Conservation (phyloP, 306 rosid species). For the Quercus robur region DNA sequence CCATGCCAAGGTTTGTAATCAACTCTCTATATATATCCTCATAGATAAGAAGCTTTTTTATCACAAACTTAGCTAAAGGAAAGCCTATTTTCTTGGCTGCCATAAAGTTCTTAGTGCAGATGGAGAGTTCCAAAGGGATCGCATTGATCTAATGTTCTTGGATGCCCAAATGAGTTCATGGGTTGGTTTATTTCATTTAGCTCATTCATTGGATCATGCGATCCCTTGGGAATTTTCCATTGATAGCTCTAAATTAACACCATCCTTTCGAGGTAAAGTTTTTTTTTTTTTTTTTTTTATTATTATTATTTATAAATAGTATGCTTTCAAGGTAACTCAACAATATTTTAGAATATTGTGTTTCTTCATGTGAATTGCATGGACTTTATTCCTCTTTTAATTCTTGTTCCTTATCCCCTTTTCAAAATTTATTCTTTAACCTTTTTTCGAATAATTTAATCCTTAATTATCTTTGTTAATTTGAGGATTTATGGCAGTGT, state of each 20-base stretch:
- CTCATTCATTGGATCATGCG: slow-evolving; percentile 57
- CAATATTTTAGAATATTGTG: too few species aligned
- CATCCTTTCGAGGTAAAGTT: slow-evolving; percentile 3
- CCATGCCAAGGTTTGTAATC: slow-evolving; percentile 26
- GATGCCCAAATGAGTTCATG: neutral
- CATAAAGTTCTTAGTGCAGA: slow-evolving; percentile 37
- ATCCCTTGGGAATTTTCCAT: slow-evolving; percentile 73
- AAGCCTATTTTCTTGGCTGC: neutral
- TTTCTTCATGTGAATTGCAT: too few species aligned
- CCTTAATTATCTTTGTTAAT: too few species aligned
- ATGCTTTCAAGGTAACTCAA: too few species aligned
- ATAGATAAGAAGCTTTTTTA: neutral
- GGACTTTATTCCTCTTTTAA: too few species aligned
- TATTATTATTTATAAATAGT: neutral
- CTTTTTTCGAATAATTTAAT: too few species aligned
- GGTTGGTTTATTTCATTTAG: neutral
- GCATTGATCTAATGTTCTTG: slow-evolving; percentile 62
- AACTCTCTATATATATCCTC: slow-evolving; percentile 5
- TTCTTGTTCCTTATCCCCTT: too few species aligned
- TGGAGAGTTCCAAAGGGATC: slow-evolving; percentile 93
- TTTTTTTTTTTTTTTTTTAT: too few species aligned
- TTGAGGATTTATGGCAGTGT: too few species aligned
- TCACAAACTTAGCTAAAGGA: neutral
- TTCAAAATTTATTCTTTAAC: too few species aligned
- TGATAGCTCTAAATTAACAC: slow-evolving; percentile 20